Evolutionary conservation across 2,329 filamentous ascomycete species (phyloP), one percentile per base, ranked within the genome.

Genomic region (Colletotrichum aenigma): DNA sequence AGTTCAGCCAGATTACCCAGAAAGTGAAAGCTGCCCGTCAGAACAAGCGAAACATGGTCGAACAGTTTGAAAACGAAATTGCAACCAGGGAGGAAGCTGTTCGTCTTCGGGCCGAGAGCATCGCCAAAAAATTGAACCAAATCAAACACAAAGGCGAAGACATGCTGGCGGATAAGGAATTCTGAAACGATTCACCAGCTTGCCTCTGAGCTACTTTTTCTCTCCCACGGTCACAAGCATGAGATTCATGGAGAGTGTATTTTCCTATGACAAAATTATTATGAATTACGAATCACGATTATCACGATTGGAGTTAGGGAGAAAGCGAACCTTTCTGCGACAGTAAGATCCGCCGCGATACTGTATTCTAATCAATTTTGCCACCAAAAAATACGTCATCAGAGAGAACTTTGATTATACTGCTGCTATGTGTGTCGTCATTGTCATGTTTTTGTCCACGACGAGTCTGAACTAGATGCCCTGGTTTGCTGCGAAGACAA

Each of bases 401-500:
- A 62, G 21, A 38, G 48, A 61, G 71, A 56, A 66, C 64, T n/a
- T 36, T 70, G 4, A 55, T 55, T 80, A 85, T 62, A 93, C 88
- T 48, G 87, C 88, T 48, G 87, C 83, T 74, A 90, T 80, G 21
- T 89, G 88, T 78, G 92, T 84, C 81, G 89, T 88, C 24, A 94
- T 91, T 76, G 86, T 90, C 78, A 93, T 87, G 78, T 93, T 88
- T 78, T 88, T 88, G 56, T 89, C 89, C 3, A 95, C 90, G 12
- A 93, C 85, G 65, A 95, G 83, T 70, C 92, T 86, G 78, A 21
- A 95, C 84, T 81, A 94, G 93, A 77, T 87, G 86, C 8, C 88
- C 88, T 30, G 86, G 82, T 79, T 86, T 88, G 21, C 86, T 82
- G 2, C 82, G 72, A 76, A 94, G 90, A 34, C 38, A 48, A 4